A percentile compares a stretch with the other conserved stretches of the same genome.
Evolutionary conservation across 2,329 filamentous ascomycete genomes (phyloP).

Genomic region (Fonsecaea erecta): DNA sequence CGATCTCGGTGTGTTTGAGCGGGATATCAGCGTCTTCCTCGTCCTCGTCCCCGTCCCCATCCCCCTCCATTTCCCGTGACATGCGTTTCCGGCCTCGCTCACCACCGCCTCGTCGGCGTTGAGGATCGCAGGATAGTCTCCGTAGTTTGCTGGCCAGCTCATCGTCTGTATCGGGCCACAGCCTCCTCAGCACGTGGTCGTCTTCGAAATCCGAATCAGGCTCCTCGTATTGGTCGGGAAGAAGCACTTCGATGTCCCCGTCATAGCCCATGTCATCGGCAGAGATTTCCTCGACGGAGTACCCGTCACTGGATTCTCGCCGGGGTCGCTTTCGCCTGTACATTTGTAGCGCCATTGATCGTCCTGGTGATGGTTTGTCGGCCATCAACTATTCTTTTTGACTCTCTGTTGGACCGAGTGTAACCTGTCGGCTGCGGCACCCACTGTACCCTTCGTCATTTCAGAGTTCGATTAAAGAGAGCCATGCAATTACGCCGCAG

Average conservation of each 20-base stretch:
- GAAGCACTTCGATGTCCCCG: slow-evolving; percentile 42
- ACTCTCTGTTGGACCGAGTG: not conserved
- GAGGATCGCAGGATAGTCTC: slow-evolving; percentile 27
- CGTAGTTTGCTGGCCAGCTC: slow-evolving; percentile 34
- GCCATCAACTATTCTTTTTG: not conserved
- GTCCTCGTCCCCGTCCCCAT: slow-evolving; percentile 2
- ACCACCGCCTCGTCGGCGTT: not conserved
- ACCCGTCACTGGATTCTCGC: slow-evolving; percentile 35
- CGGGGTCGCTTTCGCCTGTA: slow-evolving; percentile 32
- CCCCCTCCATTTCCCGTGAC: slow-evolving; percentile 26
- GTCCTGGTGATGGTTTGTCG: not conserved
- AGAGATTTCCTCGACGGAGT: slow-evolving; percentile 39
- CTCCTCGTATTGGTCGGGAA: slow-evolving; percentile 45
- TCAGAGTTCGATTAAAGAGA: not conserved
- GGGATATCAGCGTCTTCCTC: slow-evolving; percentile 2
- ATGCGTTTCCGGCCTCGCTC: slow-evolving; percentile 25
- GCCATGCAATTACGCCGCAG: not conserved
- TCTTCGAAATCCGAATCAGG: slow-evolving; percentile 36
- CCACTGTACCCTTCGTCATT: not conserved
- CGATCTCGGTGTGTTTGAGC: slow-evolving; percentile 24
- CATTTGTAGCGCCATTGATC: slow-evolving; percentile 19
- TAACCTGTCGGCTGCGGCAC: not conserved
- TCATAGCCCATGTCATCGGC: slow-evolving; percentile 42
- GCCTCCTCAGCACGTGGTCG: slow-evolving; percentile 44
- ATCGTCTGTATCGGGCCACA: slow-evolving; percentile 38